These are phyloP conservation scores for Backusella parvicylindrica DNA, from an alignment of 192 early-diverging fungal species.

Conservation along the genomic window DNA sequence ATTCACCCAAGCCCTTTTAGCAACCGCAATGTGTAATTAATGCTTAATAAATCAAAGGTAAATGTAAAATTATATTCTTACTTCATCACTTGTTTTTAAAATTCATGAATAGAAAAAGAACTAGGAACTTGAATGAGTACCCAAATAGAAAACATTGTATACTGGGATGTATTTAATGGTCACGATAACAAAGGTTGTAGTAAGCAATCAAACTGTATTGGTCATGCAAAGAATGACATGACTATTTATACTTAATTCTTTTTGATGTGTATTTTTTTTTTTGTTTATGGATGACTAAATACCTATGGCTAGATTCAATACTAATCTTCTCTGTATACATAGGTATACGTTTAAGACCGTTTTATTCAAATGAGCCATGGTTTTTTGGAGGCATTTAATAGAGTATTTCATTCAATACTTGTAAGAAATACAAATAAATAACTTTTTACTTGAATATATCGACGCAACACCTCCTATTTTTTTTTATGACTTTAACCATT, in stretches of 20 bases:
- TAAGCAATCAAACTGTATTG: not conserved
- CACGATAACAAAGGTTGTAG: not conserved
- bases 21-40: too few relatives aligned
- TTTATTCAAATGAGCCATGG: too few relatives aligned
- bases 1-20: too few relatives aligned
- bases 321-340: not conserved
- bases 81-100: too few relatives aligned
- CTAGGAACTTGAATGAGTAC: too few relatives aligned
- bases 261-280: not conserved
- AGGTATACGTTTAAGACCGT: not conserved
- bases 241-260: not conserved
- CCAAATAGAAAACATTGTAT: too few relatives aligned
- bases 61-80: too few relatives aligned
- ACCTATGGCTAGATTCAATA: not conserved
- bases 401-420: not conserved
- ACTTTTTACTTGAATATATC: not conserved
- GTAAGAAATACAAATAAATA: not conserved
- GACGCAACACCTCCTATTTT: slow-evolving; percentile 2
- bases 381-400: too few relatives aligned
- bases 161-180: not conserved
- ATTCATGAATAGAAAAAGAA: too few relatives aligned
- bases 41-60: too few relatives aligned
- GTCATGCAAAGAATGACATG: not conserved
- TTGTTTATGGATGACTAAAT: not conserved
- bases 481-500: not conserved